Conservation (phyloP, 2,329 filamentous ascomycete species). For the Sordariomycetes sp. region DNA sequence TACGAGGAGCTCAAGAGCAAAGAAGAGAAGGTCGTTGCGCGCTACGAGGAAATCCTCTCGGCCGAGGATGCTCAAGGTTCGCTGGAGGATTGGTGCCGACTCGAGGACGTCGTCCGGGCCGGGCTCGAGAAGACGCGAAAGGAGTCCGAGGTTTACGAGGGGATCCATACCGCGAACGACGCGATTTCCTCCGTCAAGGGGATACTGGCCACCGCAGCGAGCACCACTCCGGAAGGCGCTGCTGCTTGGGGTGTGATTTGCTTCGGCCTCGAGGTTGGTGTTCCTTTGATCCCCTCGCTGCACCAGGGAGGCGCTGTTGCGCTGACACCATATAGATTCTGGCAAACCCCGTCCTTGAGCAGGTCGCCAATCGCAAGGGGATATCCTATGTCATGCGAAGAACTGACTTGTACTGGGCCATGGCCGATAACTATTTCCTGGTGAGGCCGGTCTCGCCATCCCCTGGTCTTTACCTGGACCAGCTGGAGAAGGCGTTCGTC, state of each 20-base stretch:
- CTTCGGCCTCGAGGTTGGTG: constrained; percentile 21
- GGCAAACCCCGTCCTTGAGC: constrained; percentile 15
- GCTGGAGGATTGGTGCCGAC: not conserved
- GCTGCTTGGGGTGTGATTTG: constrained; percentile 24
- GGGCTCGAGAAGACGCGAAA: not conserved
- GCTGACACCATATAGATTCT: constrained; percentile 13
- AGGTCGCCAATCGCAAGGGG: constrained; percentile 18
- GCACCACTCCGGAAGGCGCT: constrained; percentile 19
- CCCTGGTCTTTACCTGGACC: constrained; percentile 2
- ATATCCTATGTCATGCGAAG: constrained; percentile 21
- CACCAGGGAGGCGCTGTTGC: constrained; percentile 6
- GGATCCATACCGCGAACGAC: not conserved
- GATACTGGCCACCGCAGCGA: constrained; percentile 14
- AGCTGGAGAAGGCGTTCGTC: constrained; percentile 13
- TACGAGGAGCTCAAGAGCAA: not conserved
- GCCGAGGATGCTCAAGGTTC: not conserved
- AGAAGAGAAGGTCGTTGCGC: not conserved
- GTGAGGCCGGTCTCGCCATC: constrained; percentile 4
- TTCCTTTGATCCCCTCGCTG: not conserved
- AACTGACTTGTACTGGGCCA: constrained; percentile 26
- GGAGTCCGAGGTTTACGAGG: not conserved
- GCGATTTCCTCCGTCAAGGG: not conserved
- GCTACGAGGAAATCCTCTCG: not conserved
- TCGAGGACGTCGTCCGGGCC: not conserved
- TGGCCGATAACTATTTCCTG: constrained; percentile 15